phyloP scores from a whole-genome alignment of 2,329 filamentous ascomycete genomes.

The Cladophialophora psammophila region DNA sequence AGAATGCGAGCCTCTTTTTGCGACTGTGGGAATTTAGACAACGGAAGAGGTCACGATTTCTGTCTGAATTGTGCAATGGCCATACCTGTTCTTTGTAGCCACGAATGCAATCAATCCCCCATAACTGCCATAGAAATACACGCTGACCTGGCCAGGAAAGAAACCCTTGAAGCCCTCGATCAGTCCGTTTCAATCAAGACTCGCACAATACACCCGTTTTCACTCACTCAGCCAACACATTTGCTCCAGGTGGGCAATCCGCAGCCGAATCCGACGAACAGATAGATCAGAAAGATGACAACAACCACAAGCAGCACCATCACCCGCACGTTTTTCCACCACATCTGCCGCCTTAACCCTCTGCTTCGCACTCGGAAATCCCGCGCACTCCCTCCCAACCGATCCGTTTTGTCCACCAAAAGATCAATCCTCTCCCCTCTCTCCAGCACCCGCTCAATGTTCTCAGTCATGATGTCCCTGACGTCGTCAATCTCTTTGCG shows the following conservation, averaged over 20 bases:
- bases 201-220: not conserved
- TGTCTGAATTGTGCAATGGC: not conserved
- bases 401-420: conserved; percentile 94
- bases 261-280: conserved; percentile 76
- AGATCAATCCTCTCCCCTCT: conserved; percentile 91
- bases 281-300: conserved; percentile 71
- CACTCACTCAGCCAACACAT: conserved; percentile 47
- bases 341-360: conserved; percentile 90
- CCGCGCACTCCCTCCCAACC: conserved; percentile 82
- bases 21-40: no score
- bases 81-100: not conserved
- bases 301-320: conserved; percentile 83
- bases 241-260: conserved; percentile 66
- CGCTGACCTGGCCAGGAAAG: not conserved
- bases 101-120: not conserved
- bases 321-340: conserved; percentile 99
- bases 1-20: no score
- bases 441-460: conserved; percentile 89
- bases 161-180: not conserved
- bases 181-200: not conserved
- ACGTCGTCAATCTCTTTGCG: conserved; percentile 92
- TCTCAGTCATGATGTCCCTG: conserved; percentile 91
- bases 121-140: not conserved
- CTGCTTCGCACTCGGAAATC: conserved; percentile 90
- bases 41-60: no score